phyloP scores from a whole-genome alignment of 1,284 basidiomycete species.

The Heterobasidion annosum region DNA sequence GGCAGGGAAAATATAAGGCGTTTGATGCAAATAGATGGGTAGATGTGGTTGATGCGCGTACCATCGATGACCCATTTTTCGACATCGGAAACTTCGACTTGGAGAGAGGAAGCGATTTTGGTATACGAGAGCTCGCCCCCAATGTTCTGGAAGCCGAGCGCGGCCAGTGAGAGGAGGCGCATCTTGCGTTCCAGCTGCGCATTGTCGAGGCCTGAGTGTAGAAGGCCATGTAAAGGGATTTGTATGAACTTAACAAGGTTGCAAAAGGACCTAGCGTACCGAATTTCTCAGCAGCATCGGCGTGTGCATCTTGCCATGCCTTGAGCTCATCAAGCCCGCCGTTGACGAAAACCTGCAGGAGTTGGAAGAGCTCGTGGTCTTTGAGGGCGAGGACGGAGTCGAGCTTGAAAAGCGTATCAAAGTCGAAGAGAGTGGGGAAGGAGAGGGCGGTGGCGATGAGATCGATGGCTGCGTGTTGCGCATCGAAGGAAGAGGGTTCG shows the following conservation, averaged over 20 bases:
- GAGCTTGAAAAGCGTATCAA: conserved; percentile 73
- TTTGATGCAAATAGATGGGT: neutral
- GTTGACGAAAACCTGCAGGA: conserved; percentile 67
- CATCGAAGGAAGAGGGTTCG: conserved; percentile 38
- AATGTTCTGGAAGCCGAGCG: conserved; percentile 70
- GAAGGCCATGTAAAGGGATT: neutral
- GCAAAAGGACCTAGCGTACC: conserved; percentile 31
- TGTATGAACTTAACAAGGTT: neutral
- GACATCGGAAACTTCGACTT: conserved; percentile 63
- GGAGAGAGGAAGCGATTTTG: conserved; percentile 61
- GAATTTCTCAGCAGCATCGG: conserved; percentile 45
- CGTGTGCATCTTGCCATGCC: conserved; percentile 52
- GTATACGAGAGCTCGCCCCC: conserved; percentile 73
- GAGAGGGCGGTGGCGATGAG: conserved; percentile 62
- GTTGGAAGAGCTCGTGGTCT: conserved; percentile 56
- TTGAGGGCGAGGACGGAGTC: conserved; percentile 62
- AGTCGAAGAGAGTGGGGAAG: conserved; percentile 66
- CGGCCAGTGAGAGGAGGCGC: conserved; percentile 71
- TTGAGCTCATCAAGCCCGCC: conserved; percentile 58
- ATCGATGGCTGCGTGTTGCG: conserved; percentile 48
- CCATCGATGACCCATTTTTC: conserved; percentile 93
- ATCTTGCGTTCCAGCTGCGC: conserved; percentile 72
- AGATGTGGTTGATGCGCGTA: conserved; percentile 23
- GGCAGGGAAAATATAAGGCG: conserved; percentile 2
- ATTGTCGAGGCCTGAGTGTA: conserved; percentile 36